Conservation (phyloP, 352 stramenopile species). For the Thalassiosira ordinaria region DNA sequence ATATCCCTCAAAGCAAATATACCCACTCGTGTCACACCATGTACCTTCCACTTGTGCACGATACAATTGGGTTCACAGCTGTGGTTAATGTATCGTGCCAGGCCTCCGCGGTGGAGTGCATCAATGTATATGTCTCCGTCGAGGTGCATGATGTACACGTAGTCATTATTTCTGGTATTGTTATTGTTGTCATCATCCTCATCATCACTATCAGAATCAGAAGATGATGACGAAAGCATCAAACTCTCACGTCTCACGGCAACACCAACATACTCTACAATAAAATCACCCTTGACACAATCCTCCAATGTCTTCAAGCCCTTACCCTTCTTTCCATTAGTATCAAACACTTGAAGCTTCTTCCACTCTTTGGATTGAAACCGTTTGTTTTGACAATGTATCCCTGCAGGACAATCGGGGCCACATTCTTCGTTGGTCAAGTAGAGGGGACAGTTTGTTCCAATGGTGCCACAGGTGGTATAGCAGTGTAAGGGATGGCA, state of each 20-base stretch:
- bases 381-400: constrained; percentile 78
- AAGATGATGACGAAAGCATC: too few species aligned
- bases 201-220: too few species aligned
- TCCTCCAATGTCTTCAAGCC: constrained; percentile 68
- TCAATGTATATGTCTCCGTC: constrained; percentile 88
- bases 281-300: constrained; percentile 67
- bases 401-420: constrained; percentile 61
- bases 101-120: constrained; percentile 91
- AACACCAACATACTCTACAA: constrained; percentile 83
- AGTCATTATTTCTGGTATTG: too few species aligned
- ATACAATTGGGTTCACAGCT: constrained; percentile 95
- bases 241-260: constrained; percentile 66
- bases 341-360: constrained; percentile 76
- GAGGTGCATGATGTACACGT: constrained; percentile 86
- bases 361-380: constrained; percentile 76
- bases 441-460: constrained; percentile 70
- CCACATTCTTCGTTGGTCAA: constrained; percentile 83
- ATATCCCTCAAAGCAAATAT: constrained; percentile 83
- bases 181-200: too few species aligned
- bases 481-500: too few species aligned
- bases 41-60: constrained; percentile 93
- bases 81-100: constrained; percentile 97
- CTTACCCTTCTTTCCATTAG: constrained; percentile 73
- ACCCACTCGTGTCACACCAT: constrained; percentile 71
- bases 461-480: too few species aligned